A percentile compares a stretch with the other conserved stretches of the same genome.
These are phyloP conservation scores for Dendryphion nanum DNA, from an alignment of 2,329 filamentous ascomycete genomes.

Conservation along the genomic window DNA sequence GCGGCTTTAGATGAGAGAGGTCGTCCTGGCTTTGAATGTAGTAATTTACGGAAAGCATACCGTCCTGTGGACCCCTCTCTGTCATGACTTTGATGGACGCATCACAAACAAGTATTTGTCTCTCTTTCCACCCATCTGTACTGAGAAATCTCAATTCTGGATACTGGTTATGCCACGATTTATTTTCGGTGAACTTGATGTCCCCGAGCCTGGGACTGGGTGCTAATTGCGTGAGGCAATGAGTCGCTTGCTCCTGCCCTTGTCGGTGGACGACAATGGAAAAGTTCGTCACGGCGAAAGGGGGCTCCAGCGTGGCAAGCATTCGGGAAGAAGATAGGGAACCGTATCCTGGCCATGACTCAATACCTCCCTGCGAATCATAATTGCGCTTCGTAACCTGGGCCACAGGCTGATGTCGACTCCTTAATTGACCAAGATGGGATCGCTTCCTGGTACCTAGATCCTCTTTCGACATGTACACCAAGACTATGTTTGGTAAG, in stretches of 20 bases:
- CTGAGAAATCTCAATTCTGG: conserved; percentile 29
- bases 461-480: conserved; percentile 41
- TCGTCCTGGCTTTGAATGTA: conserved; percentile 35
- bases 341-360: conserved; percentile 15
- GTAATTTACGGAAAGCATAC: conserved; percentile 30
- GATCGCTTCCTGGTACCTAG: conserved; percentile 18
- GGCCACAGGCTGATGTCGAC: conserved; percentile 12
- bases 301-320: conserved; percentile 9
- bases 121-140: conserved; percentile 17
- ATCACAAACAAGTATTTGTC: conserved; percentile 42
- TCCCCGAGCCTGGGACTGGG: conserved; percentile 27
- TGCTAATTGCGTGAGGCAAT: conserved; percentile 40
- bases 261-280: conserved; percentile 42
- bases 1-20: conserved; percentile 24
- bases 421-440: conserved; percentile 20
- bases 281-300: conserved; percentile 33
- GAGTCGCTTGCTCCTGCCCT: conserved; percentile 28
- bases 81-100: conserved; percentile 43
- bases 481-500: conserved; percentile 38
- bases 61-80: conserved; percentile 30
- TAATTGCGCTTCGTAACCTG: conserved; percentile 25
- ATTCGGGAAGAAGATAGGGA: conserved; percentile 15
- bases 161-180: conserved; percentile 33
- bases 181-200: conserved; percentile 29
- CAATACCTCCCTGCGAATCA: conserved; percentile 13